These are phyloP conservation scores for Aspergillus sp. DNA, from an alignment of 2,329 filamentous ascomycete species.

Conservation along the genomic window DNA sequence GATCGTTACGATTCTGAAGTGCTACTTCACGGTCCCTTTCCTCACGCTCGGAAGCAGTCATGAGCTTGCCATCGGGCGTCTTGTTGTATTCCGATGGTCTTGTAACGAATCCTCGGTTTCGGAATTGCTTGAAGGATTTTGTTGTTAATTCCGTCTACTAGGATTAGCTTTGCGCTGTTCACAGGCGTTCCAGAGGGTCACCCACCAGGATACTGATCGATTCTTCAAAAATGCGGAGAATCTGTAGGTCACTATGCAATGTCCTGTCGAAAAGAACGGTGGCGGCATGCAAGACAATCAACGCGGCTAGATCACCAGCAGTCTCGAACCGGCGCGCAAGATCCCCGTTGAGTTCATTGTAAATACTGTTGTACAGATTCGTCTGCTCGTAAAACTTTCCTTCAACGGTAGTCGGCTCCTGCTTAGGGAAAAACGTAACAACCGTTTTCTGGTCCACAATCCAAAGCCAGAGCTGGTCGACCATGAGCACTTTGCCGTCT, in stretches of 20 bases:
- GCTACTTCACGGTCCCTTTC: slow-evolving; percentile 52
- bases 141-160: slow-evolving; percentile 62
- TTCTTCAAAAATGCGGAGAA: slow-evolving; percentile 66
- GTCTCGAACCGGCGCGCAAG: slow-evolving; percentile 63
- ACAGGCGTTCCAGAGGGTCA: accelerated
- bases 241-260: slow-evolving; percentile 61
- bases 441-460: slow-evolving; percentile 38
- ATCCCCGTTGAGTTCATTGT: slow-evolving; percentile 66
- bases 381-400: slow-evolving; percentile 47
- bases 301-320: slow-evolving; percentile 60
- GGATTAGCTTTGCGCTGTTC: neutral
- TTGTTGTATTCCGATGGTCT: slow-evolving; percentile 33
- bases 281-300: slow-evolving; percentile 62
- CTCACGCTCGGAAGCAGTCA: slow-evolving; percentile 34
- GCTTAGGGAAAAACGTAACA: slow-evolving; percentile 35
- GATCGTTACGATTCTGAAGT: slow-evolving; percentile 61
- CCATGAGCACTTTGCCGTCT: slow-evolving; percentile 59
- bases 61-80: slow-evolving; percentile 27
- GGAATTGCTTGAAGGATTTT: slow-evolving; percentile 61
- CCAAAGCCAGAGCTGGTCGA: slow-evolving; percentile 64
- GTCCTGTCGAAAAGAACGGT: slow-evolving; percentile 61
- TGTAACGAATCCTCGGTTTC: slow-evolving; percentile 56
- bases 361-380: slow-evolving; percentile 63
- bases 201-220: slow-evolving; percentile 62
- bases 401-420: slow-evolving; percentile 35